These are phyloP conservation scores for Hordeum pubiflorum DNA, from an alignment of 202 grass and related monocot genomes.

Conservation along the genomic window DNA sequence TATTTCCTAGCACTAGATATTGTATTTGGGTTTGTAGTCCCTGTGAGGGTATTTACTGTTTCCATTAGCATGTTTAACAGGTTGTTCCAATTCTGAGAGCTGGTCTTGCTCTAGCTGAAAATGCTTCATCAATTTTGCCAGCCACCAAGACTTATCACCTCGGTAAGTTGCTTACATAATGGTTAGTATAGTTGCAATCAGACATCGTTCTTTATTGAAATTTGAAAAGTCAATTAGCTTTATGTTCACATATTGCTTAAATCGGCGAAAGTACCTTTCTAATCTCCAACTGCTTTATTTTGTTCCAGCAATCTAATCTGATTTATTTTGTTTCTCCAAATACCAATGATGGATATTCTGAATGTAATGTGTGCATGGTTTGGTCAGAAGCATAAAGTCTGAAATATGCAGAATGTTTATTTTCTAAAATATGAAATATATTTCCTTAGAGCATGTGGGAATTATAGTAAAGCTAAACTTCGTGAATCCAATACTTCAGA, in stretches of 20 bases:
- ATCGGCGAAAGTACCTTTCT: no score
- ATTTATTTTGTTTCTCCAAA: neutral
- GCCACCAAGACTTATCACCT: conserved; percentile 92
- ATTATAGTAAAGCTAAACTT: neutral
- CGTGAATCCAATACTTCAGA: neutral
- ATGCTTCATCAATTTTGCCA: conserved; percentile 68
- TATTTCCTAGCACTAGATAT: conserved; percentile 7
- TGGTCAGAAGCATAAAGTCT: neutral
- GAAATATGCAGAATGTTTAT: neutral
- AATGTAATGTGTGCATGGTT: neutral
- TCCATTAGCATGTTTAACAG: conserved; percentile 53
- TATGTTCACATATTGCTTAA: neutral
- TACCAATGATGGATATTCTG: neutral
- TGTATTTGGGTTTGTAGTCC: conserved; percentile 18
- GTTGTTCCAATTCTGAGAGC: conserved; percentile 94
- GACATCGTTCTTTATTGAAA: neutral
- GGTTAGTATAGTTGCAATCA: neutral
- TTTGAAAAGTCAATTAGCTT: neutral
- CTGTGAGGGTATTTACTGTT: conserved; percentile 25
- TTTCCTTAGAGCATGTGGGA: neutral
- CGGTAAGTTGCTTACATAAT: conserved; percentile 42
- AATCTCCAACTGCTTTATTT: no score
- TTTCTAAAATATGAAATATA: neutral
- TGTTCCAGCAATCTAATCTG: neutral
- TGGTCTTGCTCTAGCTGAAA: conserved; percentile 81